A percentile compares a stretch with the other conserved stretches of the same genome.
Conservation (phyloP, 2,329 filamentous ascomycete genomes). For the Botrytis tulipae region DNA sequence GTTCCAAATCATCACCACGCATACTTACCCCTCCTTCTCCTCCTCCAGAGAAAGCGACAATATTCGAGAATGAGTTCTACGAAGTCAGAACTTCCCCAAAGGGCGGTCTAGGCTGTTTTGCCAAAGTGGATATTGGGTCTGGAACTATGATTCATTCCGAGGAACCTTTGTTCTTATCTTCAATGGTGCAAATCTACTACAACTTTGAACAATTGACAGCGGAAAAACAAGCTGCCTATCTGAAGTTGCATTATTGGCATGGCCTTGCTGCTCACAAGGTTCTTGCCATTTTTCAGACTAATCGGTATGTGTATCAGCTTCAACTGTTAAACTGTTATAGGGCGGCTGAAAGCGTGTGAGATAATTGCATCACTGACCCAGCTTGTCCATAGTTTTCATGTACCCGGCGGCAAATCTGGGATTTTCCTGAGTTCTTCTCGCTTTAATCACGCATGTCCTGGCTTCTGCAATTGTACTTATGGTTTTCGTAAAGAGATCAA, state of each 20-base stretch:
- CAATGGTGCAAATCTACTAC: conserved; percentile 23
- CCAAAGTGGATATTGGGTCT: conserved; percentile 31
- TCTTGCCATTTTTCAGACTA: conserved; percentile 36
- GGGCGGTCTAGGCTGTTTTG: conserved; percentile 37
- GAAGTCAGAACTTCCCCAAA: conserved; percentile 33
- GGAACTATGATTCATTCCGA: conserved; percentile 33
- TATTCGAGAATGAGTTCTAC: conserved; percentile 34
- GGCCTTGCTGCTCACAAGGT: conserved; percentile 22
- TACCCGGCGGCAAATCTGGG: background rate
- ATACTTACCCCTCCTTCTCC: background rate
- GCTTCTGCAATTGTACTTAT: conserved; percentile 47
- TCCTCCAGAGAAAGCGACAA: background rate
- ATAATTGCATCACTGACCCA: background rate
- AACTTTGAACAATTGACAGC: conserved; percentile 27
- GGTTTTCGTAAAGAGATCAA: conserved; percentile 34
- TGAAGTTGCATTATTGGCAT: conserved; percentile 26
- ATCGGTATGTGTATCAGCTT: conserved; percentile 30
- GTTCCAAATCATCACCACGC: background rate
- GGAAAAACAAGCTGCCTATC: conserved; percentile 29
- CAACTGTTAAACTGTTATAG: too few relatives aligned
- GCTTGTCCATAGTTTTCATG: background rate
- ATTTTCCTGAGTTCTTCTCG: conserved; percentile 51
- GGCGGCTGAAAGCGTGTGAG: background rate
- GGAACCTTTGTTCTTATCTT: conserved; percentile 31
- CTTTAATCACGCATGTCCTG: conserved; percentile 58